Evolutionary conservation across 805 yeast species (phyloP), one percentile per base, ranked within the genome.

Genomic region (Dipodascus geniculatus): DNA sequence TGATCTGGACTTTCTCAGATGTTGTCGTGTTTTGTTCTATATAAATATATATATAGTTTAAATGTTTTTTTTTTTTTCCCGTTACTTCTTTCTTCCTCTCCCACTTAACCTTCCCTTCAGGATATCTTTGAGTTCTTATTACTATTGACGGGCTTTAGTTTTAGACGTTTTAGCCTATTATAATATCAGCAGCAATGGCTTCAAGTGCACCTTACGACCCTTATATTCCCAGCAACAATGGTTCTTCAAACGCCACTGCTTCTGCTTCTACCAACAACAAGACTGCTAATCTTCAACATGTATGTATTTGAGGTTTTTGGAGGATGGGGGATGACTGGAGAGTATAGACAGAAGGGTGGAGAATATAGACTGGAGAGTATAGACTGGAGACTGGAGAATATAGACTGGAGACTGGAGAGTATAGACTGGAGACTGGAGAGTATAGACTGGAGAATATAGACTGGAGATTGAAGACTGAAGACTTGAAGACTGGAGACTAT

Each of bases 151-250:
- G 11, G 14, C 11, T 28, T 14, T 28, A 8, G 35, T 8, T 14
- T 28, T 28, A 14, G 11, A 28, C 35, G 14, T 8, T 28, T 28
- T 28, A 28, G 35, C 8, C 14, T 8, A 8, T 28, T 8, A 28
- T n/a, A n/a, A n/a, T n/a, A n/a, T n/a, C n/a, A n/a, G n/a, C n/a
- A n/a, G 61, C 20, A 52, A 85, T 85, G 91, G 80, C 89, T 19
- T 82, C 89, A 22, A 78, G 87, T 42, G 85, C 80, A 51, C 95
- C 95, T 54, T 86, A 87, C 67, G 95, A 87, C 68, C 95, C 95
- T 64, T 87, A 83, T 64, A 81, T 83, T 58, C 91, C 91, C 51
- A n/a, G 20, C 20, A 38, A 38, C 44, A 38, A 38, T 14, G 77
- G 82, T 56, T 77, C 79, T 51, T 53, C 57, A 55, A 56, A 56